Percentiles rank a stretch among this genome's conserved stretches.
These are phyloP conservation scores for Arthrobotrys megalospora DNA, from an alignment of 2,329 filamentous ascomycete genomes.

Conservation along the genomic window DNA sequence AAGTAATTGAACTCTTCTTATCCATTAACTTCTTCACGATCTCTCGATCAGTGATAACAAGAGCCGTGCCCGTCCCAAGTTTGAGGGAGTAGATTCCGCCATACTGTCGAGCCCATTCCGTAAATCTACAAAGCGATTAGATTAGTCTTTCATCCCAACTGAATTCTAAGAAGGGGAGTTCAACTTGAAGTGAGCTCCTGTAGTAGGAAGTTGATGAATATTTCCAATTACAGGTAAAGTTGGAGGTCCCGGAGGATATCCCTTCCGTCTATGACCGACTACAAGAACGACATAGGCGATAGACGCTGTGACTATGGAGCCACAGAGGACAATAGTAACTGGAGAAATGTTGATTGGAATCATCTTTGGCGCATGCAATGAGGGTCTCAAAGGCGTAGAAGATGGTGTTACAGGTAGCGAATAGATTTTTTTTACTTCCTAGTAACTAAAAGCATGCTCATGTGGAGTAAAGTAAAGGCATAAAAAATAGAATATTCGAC, in stretches of 20 bases:
- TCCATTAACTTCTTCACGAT: slow-evolving; percentile 69
- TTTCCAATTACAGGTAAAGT: slow-evolving; percentile 69
- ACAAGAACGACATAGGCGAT: slow-evolving; percentile 32
- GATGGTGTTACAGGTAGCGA: too few species aligned
- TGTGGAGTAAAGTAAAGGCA: background rate
- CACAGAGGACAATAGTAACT: slow-evolving; percentile 11
- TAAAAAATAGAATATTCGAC: slow-evolving; percentile 7
- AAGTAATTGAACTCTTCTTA: slow-evolving; percentile 69
- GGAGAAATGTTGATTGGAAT: slow-evolving; percentile 27
- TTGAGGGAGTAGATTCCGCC: slow-evolving; percentile 69
- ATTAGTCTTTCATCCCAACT: slow-evolving; percentile 1
- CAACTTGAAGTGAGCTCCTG: slow-evolving; percentile 65
- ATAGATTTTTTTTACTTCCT: background rate
- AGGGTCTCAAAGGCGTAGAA: background rate
- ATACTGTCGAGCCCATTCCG: slow-evolving; percentile 69
- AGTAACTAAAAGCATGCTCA: background rate
- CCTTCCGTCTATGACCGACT: slow-evolving; percentile 34
- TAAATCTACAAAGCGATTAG: slow-evolving; percentile 66
- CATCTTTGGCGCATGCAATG: background rate
- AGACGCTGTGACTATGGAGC: slow-evolving; percentile 19
- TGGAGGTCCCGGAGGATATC: slow-evolving; percentile 66
- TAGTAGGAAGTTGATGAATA: slow-evolving; percentile 67
- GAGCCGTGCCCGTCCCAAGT: slow-evolving; percentile 67
- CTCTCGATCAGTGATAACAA: slow-evolving; percentile 68
- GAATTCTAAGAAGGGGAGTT: slow-evolving; percentile 1